Percentiles rank a stretch among this genome's conserved stretches.
phyloP scores from a whole-genome alignment of 1,284 basidiomycete species.

The Testicularia cyperi region DNA sequence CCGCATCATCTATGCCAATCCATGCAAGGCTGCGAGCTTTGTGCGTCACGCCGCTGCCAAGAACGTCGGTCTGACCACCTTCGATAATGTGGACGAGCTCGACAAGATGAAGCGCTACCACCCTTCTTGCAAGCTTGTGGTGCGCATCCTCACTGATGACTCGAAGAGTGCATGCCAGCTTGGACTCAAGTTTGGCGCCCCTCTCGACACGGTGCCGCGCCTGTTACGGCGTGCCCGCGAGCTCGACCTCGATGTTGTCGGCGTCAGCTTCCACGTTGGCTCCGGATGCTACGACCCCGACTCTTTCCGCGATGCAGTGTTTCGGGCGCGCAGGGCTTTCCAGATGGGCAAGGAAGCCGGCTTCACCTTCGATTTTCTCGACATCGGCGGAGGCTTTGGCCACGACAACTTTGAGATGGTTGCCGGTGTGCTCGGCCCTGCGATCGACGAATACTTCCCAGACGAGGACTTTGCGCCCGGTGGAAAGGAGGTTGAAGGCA shows the following conservation, averaged over 20 bases:
- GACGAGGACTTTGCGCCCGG: constrained; percentile 62
- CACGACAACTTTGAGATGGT: constrained; percentile 82
- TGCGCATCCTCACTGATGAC: constrained; percentile 96
- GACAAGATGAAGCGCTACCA: constrained; percentile 85
- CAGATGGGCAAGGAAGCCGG: constrained; percentile 82
- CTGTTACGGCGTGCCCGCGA: constrained; percentile 78
- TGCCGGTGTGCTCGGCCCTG: constrained; percentile 71
- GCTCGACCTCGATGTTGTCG: constrained; percentile 81
- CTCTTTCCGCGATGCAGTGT: constrained; percentile 86
- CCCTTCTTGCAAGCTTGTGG: constrained; percentile 80
- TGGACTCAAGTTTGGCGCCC: constrained; percentile 95
- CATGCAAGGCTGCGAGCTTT: constrained; percentile 94
- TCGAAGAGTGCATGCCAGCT: constrained; percentile 90
- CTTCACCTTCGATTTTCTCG: constrained; percentile 80
- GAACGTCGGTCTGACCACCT: constrained; percentile 90
- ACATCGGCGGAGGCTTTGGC: constrained; percentile 95
- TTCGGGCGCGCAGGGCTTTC: constrained; percentile 79
- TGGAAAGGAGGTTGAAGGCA: constrained; percentile 42
- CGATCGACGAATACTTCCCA: constrained; percentile 84
- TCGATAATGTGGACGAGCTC: constrained; percentile 97
- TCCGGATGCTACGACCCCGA: constrained; percentile 91
- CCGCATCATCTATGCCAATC: constrained; percentile 96
- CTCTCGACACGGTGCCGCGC: constrained; percentile 76
- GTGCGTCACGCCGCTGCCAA: constrained; percentile 77
- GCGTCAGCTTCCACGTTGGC: constrained; percentile 97